Base-by-base conservation (phyloP, 1,139 yeast species). In the Yarrowia galli region DNA sequence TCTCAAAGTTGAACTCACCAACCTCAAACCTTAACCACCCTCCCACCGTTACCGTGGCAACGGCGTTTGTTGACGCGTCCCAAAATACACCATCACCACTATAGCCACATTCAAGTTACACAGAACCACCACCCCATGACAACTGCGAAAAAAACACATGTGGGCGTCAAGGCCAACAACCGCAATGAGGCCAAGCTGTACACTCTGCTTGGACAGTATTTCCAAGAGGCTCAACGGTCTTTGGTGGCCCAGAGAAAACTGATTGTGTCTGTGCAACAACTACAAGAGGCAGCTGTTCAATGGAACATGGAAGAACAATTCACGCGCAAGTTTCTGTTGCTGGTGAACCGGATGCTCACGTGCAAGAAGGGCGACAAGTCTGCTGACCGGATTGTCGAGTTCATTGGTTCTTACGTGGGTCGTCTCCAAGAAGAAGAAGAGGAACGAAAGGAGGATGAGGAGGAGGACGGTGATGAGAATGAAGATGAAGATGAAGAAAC, bases 241-340 rank as follows among this genome's bases (percentile, higher is more conserved):
- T 81, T 88, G 45, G 88, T 95, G 0, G 89, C 93, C 2, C 98
- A 92, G 77, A 81, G 91, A 61, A 89, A 91, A 73, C 87, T 91
- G 69, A 86, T 88, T 9, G 84, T 87, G 15, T 84, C 90, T 12
- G 77, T 91, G 75, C 84, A 84, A 73, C 84, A 84, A 65, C 80
- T 91, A 18, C 91, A 89, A 70, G 74, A 79, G 25, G 83, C 85
- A 71, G 87, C 96, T 0, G 77, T 81, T 6, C 82, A 82, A 18
- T 78, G 86, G 49, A 85, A 81, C 1, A 78, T 80, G 61, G 88
- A 84, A 69, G 87, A 85, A 36, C 82, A 84, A 35, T 93, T 93
- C 75, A 83, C 84, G 71, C 79, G 81, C 72, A 79, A 81, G 71
- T 89, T 92, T 73, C 83, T 87, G 69, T 84, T 84, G 69, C 76